Evolutionary conservation across 2,329 filamentous ascomycete genomes (phyloP).

Genomic region (Ceratocystis alfenasii): DNA sequence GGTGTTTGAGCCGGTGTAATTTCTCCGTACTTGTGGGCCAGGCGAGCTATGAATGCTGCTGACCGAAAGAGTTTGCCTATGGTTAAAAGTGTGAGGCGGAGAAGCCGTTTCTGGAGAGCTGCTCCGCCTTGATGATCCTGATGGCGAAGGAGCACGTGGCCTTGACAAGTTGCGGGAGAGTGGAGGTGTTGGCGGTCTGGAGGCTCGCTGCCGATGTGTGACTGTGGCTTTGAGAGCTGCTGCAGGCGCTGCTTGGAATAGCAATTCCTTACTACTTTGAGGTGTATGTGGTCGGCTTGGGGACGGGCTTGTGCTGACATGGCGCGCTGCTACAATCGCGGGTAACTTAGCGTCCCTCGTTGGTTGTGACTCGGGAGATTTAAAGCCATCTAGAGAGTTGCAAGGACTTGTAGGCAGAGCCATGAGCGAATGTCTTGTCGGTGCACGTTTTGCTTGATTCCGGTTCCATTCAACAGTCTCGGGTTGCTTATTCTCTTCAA

Average conservation of each 20-base stretch:
- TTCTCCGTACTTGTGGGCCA: slow-evolving; percentile 22
- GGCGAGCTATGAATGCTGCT: slow-evolving; percentile 17
- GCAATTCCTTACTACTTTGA: neutral
- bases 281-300: slow-evolving; percentile 16
- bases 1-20: neutral
- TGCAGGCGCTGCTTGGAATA: slow-evolving; percentile 5
- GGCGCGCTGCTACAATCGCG: slow-evolving; percentile 12
- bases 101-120: slow-evolving; percentile 23
- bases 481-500: slow-evolving; percentile 39
- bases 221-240: neutral
- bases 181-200: slow-evolving; percentile 20
- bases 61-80: slow-evolving; percentile 22
- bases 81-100: slow-evolving; percentile 27
- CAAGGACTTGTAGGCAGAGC: neutral
- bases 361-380: neutral
- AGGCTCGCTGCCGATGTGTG: slow-evolving; percentile 16
- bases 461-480: neutral
- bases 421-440: neutral
- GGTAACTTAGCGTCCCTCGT: neutral
- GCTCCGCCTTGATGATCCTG: slow-evolving; percentile 30
- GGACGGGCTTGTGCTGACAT: slow-evolving; percentile 16
- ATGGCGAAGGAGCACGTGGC: slow-evolving; percentile 14
- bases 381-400: neutral
- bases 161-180: slow-evolving; percentile 21
- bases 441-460: neutral